Evolutionary conservation across 176 grass and related monocot genomes (phyloP).

Genomic region (Eremochloa ophiuroides): DNA sequence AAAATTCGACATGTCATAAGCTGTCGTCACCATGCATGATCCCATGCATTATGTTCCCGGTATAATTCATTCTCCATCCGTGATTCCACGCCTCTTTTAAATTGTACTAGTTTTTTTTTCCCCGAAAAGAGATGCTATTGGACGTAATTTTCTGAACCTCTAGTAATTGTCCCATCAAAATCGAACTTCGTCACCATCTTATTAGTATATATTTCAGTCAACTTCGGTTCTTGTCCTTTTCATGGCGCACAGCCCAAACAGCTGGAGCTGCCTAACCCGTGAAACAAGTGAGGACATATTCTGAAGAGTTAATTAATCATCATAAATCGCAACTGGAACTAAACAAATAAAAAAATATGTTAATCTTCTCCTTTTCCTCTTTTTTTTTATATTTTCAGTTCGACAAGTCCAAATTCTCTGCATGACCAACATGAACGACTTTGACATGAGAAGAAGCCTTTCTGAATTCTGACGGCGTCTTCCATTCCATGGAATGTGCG

Average conservation of each 20-base stretch:
- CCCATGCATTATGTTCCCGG: not conserved
- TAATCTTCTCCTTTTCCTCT: not conserved
- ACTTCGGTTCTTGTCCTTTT: not conserved
- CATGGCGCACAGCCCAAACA: not conserved
- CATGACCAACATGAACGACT: not conserved
- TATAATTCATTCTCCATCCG: not conserved
- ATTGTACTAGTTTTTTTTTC: not conserved
- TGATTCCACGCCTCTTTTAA: not conserved
- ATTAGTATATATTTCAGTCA: too few species aligned
- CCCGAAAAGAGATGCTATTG: not conserved
- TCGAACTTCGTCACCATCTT: too few species aligned
- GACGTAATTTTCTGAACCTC: not conserved
- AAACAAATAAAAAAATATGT: not conserved
- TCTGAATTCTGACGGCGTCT: not conserved
- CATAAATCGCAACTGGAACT: not conserved
- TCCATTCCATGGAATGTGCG: conserved; percentile 13
- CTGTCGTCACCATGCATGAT: too few species aligned
- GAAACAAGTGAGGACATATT: not conserved
- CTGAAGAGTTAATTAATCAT: not conserved
- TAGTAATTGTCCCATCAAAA: not conserved
- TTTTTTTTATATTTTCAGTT: not conserved
- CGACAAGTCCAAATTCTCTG: not conserved
- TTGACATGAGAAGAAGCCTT: not conserved
- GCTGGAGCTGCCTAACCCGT: not conserved
- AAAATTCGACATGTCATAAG: too few species aligned